Conservation (phyloP, 2,329 filamentous ascomycete species). For the Chaetothyriales sp. region DNA sequence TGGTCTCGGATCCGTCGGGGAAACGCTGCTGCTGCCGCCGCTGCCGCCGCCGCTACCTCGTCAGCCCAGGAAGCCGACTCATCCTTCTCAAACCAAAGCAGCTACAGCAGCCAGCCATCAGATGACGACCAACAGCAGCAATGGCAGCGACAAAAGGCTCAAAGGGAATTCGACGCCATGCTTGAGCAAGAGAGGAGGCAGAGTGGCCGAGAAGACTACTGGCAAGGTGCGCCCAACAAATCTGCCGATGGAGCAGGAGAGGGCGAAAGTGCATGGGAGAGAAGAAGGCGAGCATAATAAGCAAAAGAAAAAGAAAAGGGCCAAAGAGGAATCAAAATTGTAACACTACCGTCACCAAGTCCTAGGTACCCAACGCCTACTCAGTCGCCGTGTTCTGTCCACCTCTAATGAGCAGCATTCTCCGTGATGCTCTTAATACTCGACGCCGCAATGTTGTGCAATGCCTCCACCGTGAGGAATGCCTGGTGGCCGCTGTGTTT, state of each 20-base stretch:
- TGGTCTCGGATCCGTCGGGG: constrained; percentile 13
- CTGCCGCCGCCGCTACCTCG: neutral
- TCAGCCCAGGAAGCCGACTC: neutral
- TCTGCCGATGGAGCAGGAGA: constrained; percentile 3
- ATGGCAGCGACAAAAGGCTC: constrained; percentile 18
- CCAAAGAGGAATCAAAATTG: neutral
- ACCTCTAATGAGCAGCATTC: neutral
- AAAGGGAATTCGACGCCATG: constrained; percentile 30
- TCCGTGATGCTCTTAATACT: neutral
- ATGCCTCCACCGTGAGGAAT: constrained; percentile 52
- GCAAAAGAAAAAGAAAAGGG: neutral
- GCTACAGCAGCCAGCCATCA: neutral
- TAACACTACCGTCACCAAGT: neutral
- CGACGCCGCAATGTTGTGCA: constrained; percentile 43
- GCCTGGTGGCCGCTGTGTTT: constrained; percentile 48
- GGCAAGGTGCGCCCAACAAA: constrained; percentile 3
- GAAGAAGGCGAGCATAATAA: constrained; percentile 5
- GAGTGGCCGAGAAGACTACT: constrained; percentile 12
- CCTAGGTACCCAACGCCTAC: neutral
- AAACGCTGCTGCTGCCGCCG: neutral
- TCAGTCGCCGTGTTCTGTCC: neutral
- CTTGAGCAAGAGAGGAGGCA: constrained; percentile 26
- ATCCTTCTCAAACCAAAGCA: neutral
- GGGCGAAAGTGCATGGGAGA: constrained; percentile 9
- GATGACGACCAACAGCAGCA: neutral